Percentiles rank a stretch among this genome's conserved stretches.
Evolutionary conservation across 2,329 filamentous ascomycete species (phyloP).

Genomic region (Byssoonygena ceratinophila): DNA sequence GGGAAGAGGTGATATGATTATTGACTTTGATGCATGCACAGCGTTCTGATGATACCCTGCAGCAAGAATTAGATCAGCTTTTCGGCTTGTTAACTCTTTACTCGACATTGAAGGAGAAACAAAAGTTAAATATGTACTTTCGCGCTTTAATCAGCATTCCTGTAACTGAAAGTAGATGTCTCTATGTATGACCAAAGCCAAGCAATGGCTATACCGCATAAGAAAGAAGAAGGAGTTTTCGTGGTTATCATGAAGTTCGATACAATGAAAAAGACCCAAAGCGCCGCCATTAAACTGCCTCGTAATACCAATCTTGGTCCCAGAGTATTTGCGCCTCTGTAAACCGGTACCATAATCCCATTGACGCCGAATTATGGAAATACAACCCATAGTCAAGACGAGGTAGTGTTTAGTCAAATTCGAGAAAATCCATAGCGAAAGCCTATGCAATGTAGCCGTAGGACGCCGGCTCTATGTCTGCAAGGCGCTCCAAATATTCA

Average conservation of each 20-base stretch:
- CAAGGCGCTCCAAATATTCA: slow-evolving; percentile 41
- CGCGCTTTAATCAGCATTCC: no score
- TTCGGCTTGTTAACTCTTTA: background rate
- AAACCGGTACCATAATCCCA: background rate
- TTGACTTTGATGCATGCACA: background rate
- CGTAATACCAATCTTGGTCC: background rate
- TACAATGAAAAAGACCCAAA: background rate
- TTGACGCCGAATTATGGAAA: background rate
- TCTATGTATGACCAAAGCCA: no score
- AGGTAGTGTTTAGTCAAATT: background rate
- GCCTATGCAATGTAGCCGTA: slow-evolving; percentile 37
- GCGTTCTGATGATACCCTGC: background rate
- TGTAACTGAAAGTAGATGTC: no score
- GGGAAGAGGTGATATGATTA: background rate
- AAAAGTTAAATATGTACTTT: no score
- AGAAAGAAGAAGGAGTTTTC: no score
- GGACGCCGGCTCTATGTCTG: slow-evolving; percentile 34
- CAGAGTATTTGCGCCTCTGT: background rate
- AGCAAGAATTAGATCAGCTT: background rate
- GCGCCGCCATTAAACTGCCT: background rate
- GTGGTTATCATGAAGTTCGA: background rate
- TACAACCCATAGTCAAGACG: background rate
- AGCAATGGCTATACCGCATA: no score
- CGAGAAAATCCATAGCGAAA: background rate
- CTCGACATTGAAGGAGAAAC: no score